Evolutionary conservation across 495 filamentous ascomycete species (phyloP), one percentile per base, ranked within the genome.

Genomic region (Penicillium maclennaniae): DNA sequence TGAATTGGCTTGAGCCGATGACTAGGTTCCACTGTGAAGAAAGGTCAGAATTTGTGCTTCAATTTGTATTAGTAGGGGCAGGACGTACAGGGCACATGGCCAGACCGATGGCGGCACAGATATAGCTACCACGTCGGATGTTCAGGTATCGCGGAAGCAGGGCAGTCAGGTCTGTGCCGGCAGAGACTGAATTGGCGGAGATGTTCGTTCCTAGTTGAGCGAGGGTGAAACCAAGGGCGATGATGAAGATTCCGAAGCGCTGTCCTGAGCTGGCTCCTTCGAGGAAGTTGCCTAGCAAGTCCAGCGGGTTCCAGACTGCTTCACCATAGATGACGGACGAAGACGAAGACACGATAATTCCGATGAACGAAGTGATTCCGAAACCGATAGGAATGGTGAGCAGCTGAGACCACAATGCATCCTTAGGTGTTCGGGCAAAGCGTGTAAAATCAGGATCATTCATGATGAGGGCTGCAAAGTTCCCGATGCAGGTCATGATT

Each of bases 191-290:
- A 70, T 97, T 97, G 54, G 91, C 91, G 4, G 91, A 87, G 58
- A 96, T 96, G 60, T 97, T 97, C 39, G 92, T 95, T 43, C 92
- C 92, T 15, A 96, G 73, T 67, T 96, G 91, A 14, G 92, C 91
- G 12, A 97, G 79, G 5, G 87, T 79, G 66, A 96, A 96, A 6
- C 90, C 90, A 19, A 79, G 64, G 0, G 89, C 74, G 57, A 96
- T 95, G 54, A 96, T 76, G 66, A 96, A 97, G 55, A 96, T 89
- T 36, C 90, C 92, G 54, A 91, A 89, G 25, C 92, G 87, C 61
- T 91, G 84, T 7, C 71, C 84, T 15, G 85, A 84, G 47, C 85
- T 85, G 31, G 88, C 87, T 26, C 91, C 83, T 1, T 80, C 60
- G 8, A 95, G 79, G 72, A 97, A 96, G 10, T 69, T 72, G 47